Evolutionary conservation across 2,329 filamentous ascomycete genomes (phyloP).

Genomic region (Emydomyces testavorans): DNA sequence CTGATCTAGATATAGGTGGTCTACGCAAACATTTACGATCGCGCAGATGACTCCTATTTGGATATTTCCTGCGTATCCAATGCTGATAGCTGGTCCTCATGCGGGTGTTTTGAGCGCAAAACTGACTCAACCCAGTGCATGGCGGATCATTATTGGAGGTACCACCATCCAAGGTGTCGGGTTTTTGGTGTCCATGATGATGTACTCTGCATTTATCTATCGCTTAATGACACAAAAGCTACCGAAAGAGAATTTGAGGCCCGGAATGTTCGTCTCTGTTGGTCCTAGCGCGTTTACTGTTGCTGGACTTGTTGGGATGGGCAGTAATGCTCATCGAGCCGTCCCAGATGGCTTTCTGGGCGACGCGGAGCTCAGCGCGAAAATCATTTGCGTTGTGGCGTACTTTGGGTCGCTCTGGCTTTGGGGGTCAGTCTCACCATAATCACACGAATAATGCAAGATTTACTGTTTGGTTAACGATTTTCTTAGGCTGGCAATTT

Average conservation of each 20-base stretch:
- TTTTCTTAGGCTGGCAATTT: slow-evolving; percentile 53
- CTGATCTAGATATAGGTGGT: slow-evolving; percentile 41
- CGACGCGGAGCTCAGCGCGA: slow-evolving; percentile 43
- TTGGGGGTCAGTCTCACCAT: slow-evolving; percentile 51
- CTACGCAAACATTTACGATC: slow-evolving; percentile 57
- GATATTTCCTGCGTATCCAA: slow-evolving; percentile 77
- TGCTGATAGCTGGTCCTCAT: slow-evolving; percentile 64
- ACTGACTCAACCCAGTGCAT: slow-evolving; percentile 33
- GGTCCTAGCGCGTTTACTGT: slow-evolving; percentile 63
- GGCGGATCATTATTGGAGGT: slow-evolving; percentile 49
- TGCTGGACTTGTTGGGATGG: slow-evolving; percentile 49
- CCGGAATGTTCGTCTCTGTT: slow-evolving; percentile 76
- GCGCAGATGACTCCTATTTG: slow-evolving; percentile 78
- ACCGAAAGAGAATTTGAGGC: slow-evolving; percentile 60
- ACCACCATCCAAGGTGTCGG: slow-evolving; percentile 53
- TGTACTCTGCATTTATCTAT: slow-evolving; percentile 74
- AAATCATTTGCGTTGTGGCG: slow-evolving; percentile 44
- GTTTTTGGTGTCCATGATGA: slow-evolving; percentile 59
- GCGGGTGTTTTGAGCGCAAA: slow-evolving; percentile 48
- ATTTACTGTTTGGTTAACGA: background rate
- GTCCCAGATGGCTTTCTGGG: slow-evolving; percentile 47
- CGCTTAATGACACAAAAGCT: slow-evolving; percentile 81
- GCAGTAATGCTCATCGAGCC: slow-evolving; percentile 37
- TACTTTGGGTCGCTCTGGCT: slow-evolving; percentile 65
- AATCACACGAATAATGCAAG: background rate